Conservation (phyloP, 768 basidiomycete species). For the Serendipita sp. region DNA sequence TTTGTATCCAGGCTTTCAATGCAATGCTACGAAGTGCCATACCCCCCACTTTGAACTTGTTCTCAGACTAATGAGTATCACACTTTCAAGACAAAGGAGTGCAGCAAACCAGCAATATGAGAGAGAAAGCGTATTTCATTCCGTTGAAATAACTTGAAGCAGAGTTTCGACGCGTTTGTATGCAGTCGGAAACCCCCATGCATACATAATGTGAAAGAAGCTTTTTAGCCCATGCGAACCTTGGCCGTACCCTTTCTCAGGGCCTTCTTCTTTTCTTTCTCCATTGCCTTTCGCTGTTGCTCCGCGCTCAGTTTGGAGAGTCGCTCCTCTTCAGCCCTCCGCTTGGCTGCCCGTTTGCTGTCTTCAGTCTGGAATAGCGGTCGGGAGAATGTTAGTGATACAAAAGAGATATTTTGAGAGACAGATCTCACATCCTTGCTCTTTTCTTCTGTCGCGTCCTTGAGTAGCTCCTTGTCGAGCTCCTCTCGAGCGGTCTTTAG, state of each 20-base stretch:
- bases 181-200: background rate
- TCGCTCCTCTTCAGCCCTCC: constrained; percentile 55
- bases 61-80: too few relatives aligned
- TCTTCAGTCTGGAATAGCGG: constrained; percentile 34
- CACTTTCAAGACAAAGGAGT: too few relatives aligned
- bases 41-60: too few relatives aligned
- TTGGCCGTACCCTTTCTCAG: constrained; percentile 4
- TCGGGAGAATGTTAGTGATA: background rate
- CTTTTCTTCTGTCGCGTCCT: constrained; percentile 46
- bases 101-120: too few relatives aligned
- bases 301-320: constrained; percentile 54
- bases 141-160: too few relatives aligned
- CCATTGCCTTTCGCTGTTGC: constrained; percentile 59
- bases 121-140: too few relatives aligned
- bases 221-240: background rate
- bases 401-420: background rate
- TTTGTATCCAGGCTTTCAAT: too few relatives aligned
- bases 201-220: background rate
- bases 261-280: background rate
- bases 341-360: constrained; percentile 55
- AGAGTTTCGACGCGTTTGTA: too few relatives aligned
- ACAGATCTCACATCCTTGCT: constrained; percentile 41
- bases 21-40: too few relatives aligned
- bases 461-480: constrained; percentile 47
- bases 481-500: constrained; percentile 58